Evolutionary conservation across 805 yeast genomes (phyloP).

Genomic region (Naumovozyma dairenensis): DNA sequence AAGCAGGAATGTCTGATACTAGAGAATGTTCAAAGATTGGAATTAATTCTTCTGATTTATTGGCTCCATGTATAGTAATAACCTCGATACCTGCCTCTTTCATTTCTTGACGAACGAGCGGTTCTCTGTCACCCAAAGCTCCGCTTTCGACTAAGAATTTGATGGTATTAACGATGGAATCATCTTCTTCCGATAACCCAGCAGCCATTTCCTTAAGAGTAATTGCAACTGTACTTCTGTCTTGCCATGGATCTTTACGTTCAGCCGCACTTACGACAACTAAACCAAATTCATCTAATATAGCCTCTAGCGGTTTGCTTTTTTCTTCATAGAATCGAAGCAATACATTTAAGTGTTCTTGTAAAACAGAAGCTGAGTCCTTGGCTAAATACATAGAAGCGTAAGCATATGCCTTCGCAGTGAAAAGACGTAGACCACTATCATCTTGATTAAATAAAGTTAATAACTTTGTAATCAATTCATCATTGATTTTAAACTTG

Average conservation of each 20-base stretch:
- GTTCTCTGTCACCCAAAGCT: conserved; percentile 68
- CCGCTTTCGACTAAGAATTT: conserved; percentile 50
- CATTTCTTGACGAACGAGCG: conserved; percentile 66
- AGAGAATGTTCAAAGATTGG: conserved; percentile 72
- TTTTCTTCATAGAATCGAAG: conserved; percentile 48
- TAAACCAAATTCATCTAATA: conserved; percentile 71
- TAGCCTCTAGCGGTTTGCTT: conserved; percentile 66
- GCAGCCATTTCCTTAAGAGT: conserved; percentile 50
- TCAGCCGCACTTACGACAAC: conserved; percentile 50
- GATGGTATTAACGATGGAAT: conserved; percentile 45
- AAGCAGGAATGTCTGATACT: conserved; percentile 26
- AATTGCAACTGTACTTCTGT: conserved; percentile 71
- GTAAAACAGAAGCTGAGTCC: conserved; percentile 21
- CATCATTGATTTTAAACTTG: conserved; percentile 30
- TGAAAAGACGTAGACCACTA: conserved; percentile 60
- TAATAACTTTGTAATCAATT: conserved; percentile 38
- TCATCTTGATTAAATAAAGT: conserved; percentile 45
- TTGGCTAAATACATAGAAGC: conserved; percentile 38
- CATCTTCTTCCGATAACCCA: conserved; percentile 27
- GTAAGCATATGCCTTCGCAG: conserved; percentile 55
- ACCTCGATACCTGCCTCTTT: conserved; percentile 82
- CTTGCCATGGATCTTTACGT: conserved; percentile 74
- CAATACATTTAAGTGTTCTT: conserved; percentile 34
- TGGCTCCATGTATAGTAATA: conserved; percentile 55
- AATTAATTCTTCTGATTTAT: conserved; percentile 60